Percentiles rank a stretch among this genome's conserved stretches.
Conservation (phyloP, 2,329 filamentous ascomycete species). For the Rhynchosporium graminicola region DNA sequence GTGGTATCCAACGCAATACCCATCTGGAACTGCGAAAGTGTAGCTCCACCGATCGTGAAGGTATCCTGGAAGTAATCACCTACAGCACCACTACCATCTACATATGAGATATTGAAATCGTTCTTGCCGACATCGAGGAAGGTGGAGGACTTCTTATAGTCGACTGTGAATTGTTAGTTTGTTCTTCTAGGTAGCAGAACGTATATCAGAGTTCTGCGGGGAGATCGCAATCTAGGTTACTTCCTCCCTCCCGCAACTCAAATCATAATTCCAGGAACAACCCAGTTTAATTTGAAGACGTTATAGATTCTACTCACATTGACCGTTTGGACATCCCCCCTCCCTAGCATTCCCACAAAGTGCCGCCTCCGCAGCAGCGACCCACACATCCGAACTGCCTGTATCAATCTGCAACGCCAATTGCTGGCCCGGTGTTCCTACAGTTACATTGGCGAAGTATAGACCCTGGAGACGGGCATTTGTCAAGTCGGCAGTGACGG, state of each 20-base stretch:
- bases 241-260: not conserved
- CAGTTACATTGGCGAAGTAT: constrained; percentile 50
- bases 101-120: constrained; percentile 62
- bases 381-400: constrained; percentile 64
- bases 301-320: constrained; percentile 45
- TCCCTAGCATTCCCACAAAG: constrained; percentile 36
- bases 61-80: constrained; percentile 62
- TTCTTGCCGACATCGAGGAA: constrained; percentile 46
- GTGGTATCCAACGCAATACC: constrained; percentile 53
- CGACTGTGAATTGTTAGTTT: constrained; percentile 43
- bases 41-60: constrained; percentile 52
- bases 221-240: not conserved
- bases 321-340: constrained; percentile 48
- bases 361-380: constrained; percentile 44
- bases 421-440: constrained; percentile 60
- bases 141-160: constrained; percentile 50
- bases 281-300: too few species aligned
- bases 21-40: constrained; percentile 54
- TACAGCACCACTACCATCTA: constrained; percentile 54
- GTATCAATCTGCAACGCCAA: constrained; percentile 61
- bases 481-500: constrained; percentile 28
- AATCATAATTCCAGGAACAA: not conserved
- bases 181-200: too few species aligned
- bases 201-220: too few species aligned
- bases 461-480: constrained; percentile 58